phyloP scores from a whole-genome alignment of 1,284 basidiomycete species.

The Caloboletus inedulis region DNA sequence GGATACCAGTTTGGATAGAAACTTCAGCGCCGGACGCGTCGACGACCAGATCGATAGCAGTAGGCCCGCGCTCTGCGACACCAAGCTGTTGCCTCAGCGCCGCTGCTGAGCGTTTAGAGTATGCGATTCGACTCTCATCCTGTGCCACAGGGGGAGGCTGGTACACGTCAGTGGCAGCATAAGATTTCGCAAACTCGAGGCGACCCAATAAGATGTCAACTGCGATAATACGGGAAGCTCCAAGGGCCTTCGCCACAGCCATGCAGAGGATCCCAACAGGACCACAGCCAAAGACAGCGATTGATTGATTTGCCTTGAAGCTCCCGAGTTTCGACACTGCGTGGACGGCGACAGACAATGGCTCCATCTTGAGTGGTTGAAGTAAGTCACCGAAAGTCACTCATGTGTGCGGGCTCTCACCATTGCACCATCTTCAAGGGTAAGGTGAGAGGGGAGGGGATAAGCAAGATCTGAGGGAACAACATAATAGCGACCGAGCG shows the following conservation, averaged over 20 bases:
- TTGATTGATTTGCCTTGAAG: conserved; percentile 69
- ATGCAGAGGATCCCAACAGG: conserved; percentile 91
- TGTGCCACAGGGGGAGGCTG: conserved; percentile 60
- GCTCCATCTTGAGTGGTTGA: conserved; percentile 73
- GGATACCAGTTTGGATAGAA: conserved; percentile 81
- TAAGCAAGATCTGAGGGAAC: conserved; percentile 75
- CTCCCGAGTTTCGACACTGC: conserved; percentile 77
- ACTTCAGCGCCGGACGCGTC: conserved; percentile 90
- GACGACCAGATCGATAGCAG: conserved; percentile 67
- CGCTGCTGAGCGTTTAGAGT: conserved; percentile 66
- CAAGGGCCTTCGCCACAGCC: conserved; percentile 89
- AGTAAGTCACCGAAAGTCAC: not conserved
- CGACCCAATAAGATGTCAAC: conserved; percentile 83
- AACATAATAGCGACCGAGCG: conserved; percentile 78
- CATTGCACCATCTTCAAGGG: conserved; percentile 84
- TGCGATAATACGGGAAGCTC: conserved; percentile 76
- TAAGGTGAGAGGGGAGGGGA: conserved; percentile 67
- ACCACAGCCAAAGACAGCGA: conserved; percentile 86
- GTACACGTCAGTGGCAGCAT: conserved; percentile 86
- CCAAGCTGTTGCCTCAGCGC: conserved; percentile 55
- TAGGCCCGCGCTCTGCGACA: conserved; percentile 57
- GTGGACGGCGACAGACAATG: conserved; percentile 89
- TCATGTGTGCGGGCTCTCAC: conserved; percentile 37
- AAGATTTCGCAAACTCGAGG: conserved; percentile 83
- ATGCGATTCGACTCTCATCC: conserved; percentile 66